Evolutionary conservation across 495 filamentous ascomycete genomes (phyloP).

Genomic region (Penicillium argentinense): DNA sequence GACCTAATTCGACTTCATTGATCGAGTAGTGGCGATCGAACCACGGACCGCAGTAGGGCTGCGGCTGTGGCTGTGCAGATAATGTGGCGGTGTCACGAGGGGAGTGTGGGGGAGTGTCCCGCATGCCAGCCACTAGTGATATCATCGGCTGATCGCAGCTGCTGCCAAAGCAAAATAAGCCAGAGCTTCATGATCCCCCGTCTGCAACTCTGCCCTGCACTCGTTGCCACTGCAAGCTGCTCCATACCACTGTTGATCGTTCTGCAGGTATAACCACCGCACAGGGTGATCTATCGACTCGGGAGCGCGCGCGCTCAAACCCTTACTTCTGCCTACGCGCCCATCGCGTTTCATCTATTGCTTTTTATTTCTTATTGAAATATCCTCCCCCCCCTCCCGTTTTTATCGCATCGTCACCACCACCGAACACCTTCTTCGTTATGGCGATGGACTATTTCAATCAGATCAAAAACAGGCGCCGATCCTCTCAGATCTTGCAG

Average conservation of each 20-base stretch:
- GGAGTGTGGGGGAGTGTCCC: conserved; percentile 14
- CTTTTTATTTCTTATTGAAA: conserved; percentile 1
- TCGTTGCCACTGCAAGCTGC: neutral
- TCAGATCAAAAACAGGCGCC: conserved; percentile 32
- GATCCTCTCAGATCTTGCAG: conserved; percentile 27
- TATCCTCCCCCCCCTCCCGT: neutral
- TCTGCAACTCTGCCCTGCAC: neutral
- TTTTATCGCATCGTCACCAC: neutral
- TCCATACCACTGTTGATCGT: neutral
- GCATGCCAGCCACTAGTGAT: conserved; percentile 26
- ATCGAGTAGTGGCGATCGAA: too few relatives aligned
- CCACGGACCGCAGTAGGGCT: too few relatives aligned
- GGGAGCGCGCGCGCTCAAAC: conserved; percentile 8
- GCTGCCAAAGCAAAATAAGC: neutral
- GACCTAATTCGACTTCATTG: too few relatives aligned
- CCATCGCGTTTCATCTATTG: conserved; percentile 7
- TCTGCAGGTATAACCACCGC: conserved; percentile 2
- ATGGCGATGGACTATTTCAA: conserved; percentile 44
- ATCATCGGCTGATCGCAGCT: conserved; percentile 16
- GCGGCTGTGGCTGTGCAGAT: too few relatives aligned
- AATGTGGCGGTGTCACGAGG: conserved; percentile 3
- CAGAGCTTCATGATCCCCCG: neutral
- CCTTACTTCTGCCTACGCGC: conserved; percentile 12
- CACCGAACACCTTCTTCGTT: neutral
- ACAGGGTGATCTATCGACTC: conserved; percentile 14